Conservation (phyloP, 257 asterid genomes). For the Solanum boliviense region DNA sequence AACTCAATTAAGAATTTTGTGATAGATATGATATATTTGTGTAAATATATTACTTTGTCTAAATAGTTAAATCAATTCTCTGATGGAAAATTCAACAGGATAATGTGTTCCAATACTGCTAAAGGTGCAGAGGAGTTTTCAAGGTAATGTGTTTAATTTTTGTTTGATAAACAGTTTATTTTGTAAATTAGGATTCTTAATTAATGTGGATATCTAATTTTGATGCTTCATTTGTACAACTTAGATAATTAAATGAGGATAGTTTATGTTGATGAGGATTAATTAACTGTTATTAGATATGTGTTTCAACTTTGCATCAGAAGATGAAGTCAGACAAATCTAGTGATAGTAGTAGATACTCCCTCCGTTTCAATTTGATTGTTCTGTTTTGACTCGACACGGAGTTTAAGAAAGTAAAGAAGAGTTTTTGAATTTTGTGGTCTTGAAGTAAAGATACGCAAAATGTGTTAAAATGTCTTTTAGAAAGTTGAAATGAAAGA, state of each 20-base stretch:
- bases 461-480: neutral
- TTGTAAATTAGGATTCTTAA: neutral
- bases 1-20: neutral
- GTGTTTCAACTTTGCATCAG: neutral
- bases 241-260: neutral
- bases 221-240: neutral
- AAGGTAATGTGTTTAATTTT: neutral
- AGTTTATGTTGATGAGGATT: neutral
- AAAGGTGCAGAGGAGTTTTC: neutral
- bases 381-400: no score
- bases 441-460: no score
- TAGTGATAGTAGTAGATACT: neutral
- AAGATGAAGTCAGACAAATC: neutral
- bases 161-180: neutral
- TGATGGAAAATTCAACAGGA: neutral
- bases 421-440: no score
- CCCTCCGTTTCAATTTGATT: neutral
- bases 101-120: neutral
- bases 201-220: neutral
- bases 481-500: neutral
- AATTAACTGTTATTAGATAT: neutral
- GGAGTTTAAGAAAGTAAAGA: no score
- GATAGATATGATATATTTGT: neutral
- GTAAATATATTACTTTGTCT: neutral
- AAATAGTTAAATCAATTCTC: neutral